A percentile compares a stretch with the other conserved stretches of the same genome.
Conservation (phyloP, 2,329 filamentous ascomycete genomes). For the Nemania serpens region DNA sequence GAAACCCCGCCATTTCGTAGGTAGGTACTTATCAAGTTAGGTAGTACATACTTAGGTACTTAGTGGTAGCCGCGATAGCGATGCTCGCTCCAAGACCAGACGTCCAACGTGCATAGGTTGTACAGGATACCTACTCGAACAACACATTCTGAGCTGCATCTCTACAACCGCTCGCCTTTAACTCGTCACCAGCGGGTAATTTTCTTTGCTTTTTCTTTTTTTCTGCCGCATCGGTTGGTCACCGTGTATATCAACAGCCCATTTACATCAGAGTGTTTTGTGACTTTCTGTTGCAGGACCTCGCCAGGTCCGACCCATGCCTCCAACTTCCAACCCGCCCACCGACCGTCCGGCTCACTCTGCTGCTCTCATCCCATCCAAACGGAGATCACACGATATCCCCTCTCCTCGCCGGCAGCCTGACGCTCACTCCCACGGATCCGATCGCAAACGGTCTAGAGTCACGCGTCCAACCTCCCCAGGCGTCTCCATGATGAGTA, state of each 20-base stretch:
- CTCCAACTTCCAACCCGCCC: constrained; percentile 36
- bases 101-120: no score
- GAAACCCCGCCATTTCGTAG: constrained; percentile 13
- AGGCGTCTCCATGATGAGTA: constrained; percentile 27
- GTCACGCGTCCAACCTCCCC: constrained; percentile 9
- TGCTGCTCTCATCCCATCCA: constrained; percentile 33
- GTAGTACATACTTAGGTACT: neutral
- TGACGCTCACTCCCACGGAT: constrained; percentile 11
- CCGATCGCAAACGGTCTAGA: constrained; percentile 34
- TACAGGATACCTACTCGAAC: no score
- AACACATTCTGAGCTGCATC: no score
- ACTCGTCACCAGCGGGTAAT: neutral
- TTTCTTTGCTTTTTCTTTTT: no score
- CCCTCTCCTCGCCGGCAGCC: constrained; percentile 17
- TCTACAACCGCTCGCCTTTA: neutral
- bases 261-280: constrained; percentile 28
- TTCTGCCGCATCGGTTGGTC: neutral
- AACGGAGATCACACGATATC: constrained; percentile 32
- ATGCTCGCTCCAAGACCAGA: no score
- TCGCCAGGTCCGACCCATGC: constrained; percentile 37
- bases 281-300: constrained; percentile 39
- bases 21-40: neutral
- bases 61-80: no score
- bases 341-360: constrained; percentile 34
- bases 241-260: constrained; percentile 9